Evolutionary conservation across 441 rosid genomes (phyloP), one percentile per base, ranked within the genome.

Genomic region (Macaranga tanarius): DNA sequence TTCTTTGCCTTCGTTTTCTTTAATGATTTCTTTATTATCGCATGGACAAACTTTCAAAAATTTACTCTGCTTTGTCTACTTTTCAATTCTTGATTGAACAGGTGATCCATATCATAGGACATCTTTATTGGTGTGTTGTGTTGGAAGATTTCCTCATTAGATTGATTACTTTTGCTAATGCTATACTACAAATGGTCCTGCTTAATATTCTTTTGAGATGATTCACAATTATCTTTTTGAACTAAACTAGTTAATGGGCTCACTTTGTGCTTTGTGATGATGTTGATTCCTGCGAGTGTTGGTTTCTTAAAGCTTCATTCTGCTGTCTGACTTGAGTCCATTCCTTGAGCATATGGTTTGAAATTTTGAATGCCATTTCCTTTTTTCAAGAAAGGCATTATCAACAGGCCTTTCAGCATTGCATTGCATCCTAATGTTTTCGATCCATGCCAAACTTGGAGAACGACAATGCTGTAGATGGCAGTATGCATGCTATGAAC

Each of bases 201-300:
- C 22, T 17, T 25, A 42, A 17, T 8, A 1, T 51, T 51, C 31
- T 50, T 62, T 51, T 51, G 5, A 61, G 10, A 3, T 23, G 51
- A 38, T 34, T 23, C 56, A 47, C 26, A 11, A 28, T 45, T 45
- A 7, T 38, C 34, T 20, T 59, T 16, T 28, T 50, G 45, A 38
- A 22, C 59, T 28, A 50, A 61, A 71, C 52, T 48, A 70, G 38
- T 22, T 42, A 40, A 52, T 17, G 62, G 54, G 9, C n/a, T 45
- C 55, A 23, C 50, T 6, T 45, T 45, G 2, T 50, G 3, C 42
- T 66, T 17, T 13, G 19, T 52, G 56, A 52, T 23, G 5, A 57
- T 57, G 62, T 16, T 51, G 4, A 52, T 38, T 54, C 26, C 8
- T 28, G 16, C 40, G 51, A 68, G 11, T 55, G 22, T 10, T 55